Evolutionary conservation across 441 rosid species (phyloP), one percentile per base, ranked within the genome.

Genomic region (Gossypium trilobum): DNA sequence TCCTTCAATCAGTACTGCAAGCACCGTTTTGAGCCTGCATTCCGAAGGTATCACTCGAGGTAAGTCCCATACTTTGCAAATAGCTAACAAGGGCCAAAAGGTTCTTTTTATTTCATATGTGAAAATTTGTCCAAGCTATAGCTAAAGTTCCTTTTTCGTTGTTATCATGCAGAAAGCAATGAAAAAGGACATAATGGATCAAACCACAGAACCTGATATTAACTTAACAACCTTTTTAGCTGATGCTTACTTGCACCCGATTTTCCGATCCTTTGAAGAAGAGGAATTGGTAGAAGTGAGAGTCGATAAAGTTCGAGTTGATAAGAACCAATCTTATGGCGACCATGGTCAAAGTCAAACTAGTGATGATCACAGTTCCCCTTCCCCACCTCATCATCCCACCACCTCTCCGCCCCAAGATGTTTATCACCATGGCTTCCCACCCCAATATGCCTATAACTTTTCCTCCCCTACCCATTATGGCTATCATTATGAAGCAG

Each of bases 201-300:
- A 65, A 56, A 83, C 86, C 17, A 80, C 84, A 57, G 96, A 89
- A 76, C 83, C 87, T 1, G 84, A 82, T 42, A 10, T 85, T 36
- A 86, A 89, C 84, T 68, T 88, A 60, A 87, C 87, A 75, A 83
- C 94, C 0, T 87, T 82, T 81, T 80, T 93, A 62, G 87, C 93
- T 1, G 92, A 93, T 76, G 97, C 98, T 6, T 93, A 91, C 86
- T 75, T 89, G 83, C 98, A 91, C 73, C 96, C 96, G 0, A 93
- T 93, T 79, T 93, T 93, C 87, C 89, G 62, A 13, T 73, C 96
- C 14, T 88, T 90, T 7, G 90, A 88, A 73, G 82, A 82, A 76
- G 74, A 52, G 60, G 70, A 59, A 16, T 73, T 68, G 60, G 71
- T 14, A 70, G 85, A 87, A 66, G 90, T 87, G 72, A 7, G 57